Conservation (phyloP, 257 asterid species). For the Solanum clarkiae region DNA sequence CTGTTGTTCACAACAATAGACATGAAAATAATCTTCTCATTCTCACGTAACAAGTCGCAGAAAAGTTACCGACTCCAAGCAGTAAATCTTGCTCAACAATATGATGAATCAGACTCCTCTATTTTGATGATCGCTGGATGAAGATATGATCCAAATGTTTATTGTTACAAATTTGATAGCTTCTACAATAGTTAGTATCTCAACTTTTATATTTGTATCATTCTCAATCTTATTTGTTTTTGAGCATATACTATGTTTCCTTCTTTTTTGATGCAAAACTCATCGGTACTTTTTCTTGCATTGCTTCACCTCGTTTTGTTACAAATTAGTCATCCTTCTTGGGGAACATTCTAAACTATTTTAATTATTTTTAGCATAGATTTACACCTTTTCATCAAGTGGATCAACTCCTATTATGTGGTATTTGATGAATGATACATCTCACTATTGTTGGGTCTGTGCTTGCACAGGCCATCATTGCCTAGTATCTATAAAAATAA, state of each 20-base stretch:
- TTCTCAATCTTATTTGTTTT: background rate
- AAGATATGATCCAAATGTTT: background rate
- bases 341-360: background rate
- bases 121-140: background rate
- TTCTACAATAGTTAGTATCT: background rate
- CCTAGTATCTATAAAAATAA: too few species aligned
- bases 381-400: background rate
- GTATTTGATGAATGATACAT: background rate
- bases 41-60: slow-evolving; percentile 13
- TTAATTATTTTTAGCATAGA: background rate
- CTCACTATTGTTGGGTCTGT: too few species aligned
- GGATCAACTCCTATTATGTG: background rate
- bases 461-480: too few species aligned
- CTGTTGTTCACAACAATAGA: slow-evolving; percentile 38
- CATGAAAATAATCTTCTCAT: slow-evolving; percentile 61
- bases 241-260: background rate
- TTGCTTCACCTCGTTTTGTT: background rate
- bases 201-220: background rate
- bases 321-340: background rate
- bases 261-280: background rate
- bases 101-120: too few species aligned
- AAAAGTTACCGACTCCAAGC: background rate
- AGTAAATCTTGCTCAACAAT: too few species aligned
- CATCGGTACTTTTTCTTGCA: background rate
- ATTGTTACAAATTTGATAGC: background rate